These are phyloP conservation scores for Sugiyamaella paludigena DNA, from an alignment of 1,139 yeast species.

Conservation along the genomic window DNA sequence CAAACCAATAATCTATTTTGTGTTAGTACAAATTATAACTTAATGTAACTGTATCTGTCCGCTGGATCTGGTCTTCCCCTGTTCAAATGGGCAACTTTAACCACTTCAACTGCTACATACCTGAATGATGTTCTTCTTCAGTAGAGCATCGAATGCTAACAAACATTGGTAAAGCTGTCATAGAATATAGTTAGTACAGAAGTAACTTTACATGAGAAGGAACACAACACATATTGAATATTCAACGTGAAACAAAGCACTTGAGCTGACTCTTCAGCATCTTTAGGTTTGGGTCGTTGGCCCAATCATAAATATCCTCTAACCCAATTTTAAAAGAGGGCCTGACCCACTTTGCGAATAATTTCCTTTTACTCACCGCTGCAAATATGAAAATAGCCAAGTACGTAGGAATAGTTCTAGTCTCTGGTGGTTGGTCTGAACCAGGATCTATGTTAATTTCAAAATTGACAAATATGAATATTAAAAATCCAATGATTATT, in stretches of 20 bases:
- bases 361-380: conserved; percentile 22
- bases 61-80: too few species aligned
- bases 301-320: too few species aligned
- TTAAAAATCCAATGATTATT: conserved; percentile 32
- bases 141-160: conserved; percentile 46
- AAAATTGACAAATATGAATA: conserved; percentile 34
- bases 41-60: not conserved
- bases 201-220: too few species aligned
- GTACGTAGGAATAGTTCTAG: conserved; percentile 37
- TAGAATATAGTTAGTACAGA: not conserved
- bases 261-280: too few species aligned
- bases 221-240: too few species aligned
- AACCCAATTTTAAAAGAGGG: not conserved
- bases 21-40: conserved; percentile 29
- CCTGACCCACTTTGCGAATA: too few species aligned
- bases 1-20: conserved; percentile 42
- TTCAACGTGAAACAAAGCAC: too few species aligned
- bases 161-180: conserved; percentile 41
- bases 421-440: conserved; percentile 26
- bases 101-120: conserved; percentile 23
- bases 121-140: conserved; percentile 44
- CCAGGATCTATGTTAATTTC: conserved; percentile 25
- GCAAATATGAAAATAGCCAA: conserved; percentile 49
- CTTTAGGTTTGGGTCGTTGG: too few species aligned
- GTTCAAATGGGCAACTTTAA: too few species aligned